Base-by-base conservation (phyloP, 345 rosid genomes). In the Gossypium ekmanianum region DNA sequence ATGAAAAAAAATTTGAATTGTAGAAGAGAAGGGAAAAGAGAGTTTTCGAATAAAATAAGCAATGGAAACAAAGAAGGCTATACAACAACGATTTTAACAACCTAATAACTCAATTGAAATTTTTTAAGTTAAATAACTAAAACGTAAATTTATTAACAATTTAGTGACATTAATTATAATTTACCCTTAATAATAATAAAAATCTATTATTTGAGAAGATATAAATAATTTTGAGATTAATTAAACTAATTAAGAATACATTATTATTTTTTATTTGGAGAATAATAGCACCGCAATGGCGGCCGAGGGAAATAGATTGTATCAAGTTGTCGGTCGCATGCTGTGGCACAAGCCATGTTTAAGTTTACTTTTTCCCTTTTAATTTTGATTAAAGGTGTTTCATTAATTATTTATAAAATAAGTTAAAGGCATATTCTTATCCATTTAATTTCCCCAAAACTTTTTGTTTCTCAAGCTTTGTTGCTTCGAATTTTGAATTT, bases 271-370 rank as follows among this genome's bases (percentile, higher is more conserved):
- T 34, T 4, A 18, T 12, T 13, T 8, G 18, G 41, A 7, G 18
- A 61, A 61, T 13, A 61, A 47, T 18, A 11, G 51, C 51, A 43
- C 52, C 52, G 27, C 51, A n/a, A 4, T 18, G 51, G 70, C 68
- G 24, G 68, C 48, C 0, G 27, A 65, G 70, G 50, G 52, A 18
- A 58, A 43, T 18, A 9, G 55, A 12, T 67, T 47, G 56, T 68
- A 16, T 48, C 13, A 68, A 68, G 43, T 11, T 48, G 72, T 68
- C 72, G 72, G 72, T 48, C 72, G 72, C 72, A 47, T 45, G 71
- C 55, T 22, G 11, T 2, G 71, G 71, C 39, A 24, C 26, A 47
- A 68, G 50, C 41, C 57, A 48, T 24, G 72, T 22, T 47, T 47
- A 10, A 48, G 56, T 41, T 14, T 7, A 14, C 20, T 48, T 68